These are phyloP conservation scores for Kickxella alabastrina DNA, from an alignment of 192 early-diverging fungal genomes.

Conservation along the genomic window DNA sequence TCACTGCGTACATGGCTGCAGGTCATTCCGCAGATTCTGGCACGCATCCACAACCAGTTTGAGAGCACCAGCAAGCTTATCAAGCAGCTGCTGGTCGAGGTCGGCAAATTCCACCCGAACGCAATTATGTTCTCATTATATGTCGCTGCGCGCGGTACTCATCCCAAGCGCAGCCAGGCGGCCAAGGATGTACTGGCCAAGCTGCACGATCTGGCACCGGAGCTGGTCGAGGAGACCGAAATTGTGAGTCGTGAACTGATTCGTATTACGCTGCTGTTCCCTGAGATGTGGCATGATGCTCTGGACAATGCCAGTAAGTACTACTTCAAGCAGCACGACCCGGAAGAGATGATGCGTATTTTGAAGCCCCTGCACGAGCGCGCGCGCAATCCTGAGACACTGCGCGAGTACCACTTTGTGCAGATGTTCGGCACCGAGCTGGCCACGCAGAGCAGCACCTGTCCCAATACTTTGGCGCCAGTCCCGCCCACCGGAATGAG, in stretches of 20 bases:
- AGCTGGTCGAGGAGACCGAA: slow-evolving; percentile 84
- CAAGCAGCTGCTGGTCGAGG: slow-evolving; percentile 83
- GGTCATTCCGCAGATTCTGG: slow-evolving; percentile 98
- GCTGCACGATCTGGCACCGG: slow-evolving; percentile 75
- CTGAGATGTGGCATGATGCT: slow-evolving; percentile 97
- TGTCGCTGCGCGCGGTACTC: slow-evolving; percentile 91
- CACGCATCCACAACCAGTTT: slow-evolving; percentile 82
- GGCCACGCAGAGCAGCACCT: slow-evolving; percentile 88
- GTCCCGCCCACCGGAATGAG: slow-evolving; percentile 64
- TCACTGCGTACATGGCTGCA: slow-evolving; percentile 95
- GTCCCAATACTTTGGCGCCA: slow-evolving; percentile 57
- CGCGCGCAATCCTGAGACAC: slow-evolving; percentile 73
- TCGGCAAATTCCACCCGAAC: slow-evolving; percentile 96
- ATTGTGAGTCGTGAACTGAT: slow-evolving; percentile 95
- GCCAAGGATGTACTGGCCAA: slow-evolving; percentile 90
- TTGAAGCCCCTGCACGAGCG: slow-evolving; percentile 83
- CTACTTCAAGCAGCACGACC: slow-evolving; percentile 75
- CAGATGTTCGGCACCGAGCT: slow-evolving; percentile 89
- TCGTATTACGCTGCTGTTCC: slow-evolving; percentile 92
- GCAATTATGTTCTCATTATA: slow-evolving; percentile 96
- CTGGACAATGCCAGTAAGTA: slow-evolving; percentile 80
- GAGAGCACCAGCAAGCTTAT: slow-evolving; percentile 81
- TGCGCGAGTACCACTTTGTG: slow-evolving; percentile 90
- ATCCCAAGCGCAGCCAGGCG: slow-evolving; percentile 58
- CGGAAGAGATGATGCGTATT: slow-evolving; percentile 84